Evolutionary conservation across 179 eudicot species (phyloP), one percentile per base, ranked within the genome.

Genomic region (Corrigiola litoralis): DNA sequence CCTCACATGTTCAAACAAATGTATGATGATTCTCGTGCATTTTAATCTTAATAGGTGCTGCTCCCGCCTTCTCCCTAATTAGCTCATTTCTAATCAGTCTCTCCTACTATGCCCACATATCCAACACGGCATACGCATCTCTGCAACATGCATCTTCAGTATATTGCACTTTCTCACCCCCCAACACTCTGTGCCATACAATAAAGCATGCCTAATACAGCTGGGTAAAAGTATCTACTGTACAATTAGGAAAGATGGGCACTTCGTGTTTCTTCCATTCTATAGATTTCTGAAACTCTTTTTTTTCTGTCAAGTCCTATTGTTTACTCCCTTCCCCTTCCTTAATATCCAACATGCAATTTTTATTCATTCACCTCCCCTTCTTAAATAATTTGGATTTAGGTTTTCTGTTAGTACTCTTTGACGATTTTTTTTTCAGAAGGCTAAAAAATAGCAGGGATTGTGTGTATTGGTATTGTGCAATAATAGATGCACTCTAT

Each of bases 381-480:
- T 67, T 20, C 2, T 25, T 41, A 25, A 5, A 5, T 14, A 32
- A 7, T 21, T 14, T 29, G 17, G 11, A 2, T 8, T 6, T 14
- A 12, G 31, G 50, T 40, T 56, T 13, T 41, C n/a, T 32, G 23
- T 23, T 21, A 6, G 29, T 58, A 42, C 17, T 2, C 10, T 28
- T 27, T 42, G 23, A 18, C 10, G 21, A 34, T 3, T 48, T 21
- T 38, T 59, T 23, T 1, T 14, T 11, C 17, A 14, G 53, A 37
- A 23, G 27, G 44, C 8, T n/a, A 55, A 18, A 69, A 14, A 0
- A 51, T 32, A 23, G 72, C 77, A 52, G 68, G 63, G 63, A 33
- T 32, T 62, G 69, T 72, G 63, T 63, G 70, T 68, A 63, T 68
- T 61, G 28, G 65, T 69, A 49, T 63, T 42, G 44, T 37, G 61